Percentiles rank a stretch among this genome's conserved stretches.
These are phyloP conservation scores for Clarkia xantiana DNA, from an alignment of 345 rosid species.

Conservation along the genomic window DNA sequence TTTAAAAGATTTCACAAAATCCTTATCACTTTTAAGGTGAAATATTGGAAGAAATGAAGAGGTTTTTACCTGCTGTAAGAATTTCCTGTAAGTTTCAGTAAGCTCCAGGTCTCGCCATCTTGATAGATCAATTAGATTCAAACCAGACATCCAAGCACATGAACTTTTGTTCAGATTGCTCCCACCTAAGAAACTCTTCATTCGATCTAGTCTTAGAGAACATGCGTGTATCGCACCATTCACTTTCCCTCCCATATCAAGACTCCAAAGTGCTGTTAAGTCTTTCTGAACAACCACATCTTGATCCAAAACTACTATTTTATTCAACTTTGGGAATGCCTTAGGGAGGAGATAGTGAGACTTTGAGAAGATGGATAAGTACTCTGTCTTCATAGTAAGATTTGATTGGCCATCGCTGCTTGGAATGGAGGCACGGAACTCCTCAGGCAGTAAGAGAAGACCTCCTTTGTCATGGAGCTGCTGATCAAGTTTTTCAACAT, in stretches of 20 bases:
- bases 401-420: conserved; percentile 21
- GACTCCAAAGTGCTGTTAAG: conserved; percentile 60
- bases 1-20: too few relatives aligned
- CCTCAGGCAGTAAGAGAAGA: conserved; percentile 49
- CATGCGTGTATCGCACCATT: conserved; percentile 62
- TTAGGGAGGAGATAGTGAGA: conserved; percentile 71
- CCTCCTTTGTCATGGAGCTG: conserved; percentile 24
- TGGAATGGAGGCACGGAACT: conserved; percentile 59
- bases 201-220: conserved; percentile 57
- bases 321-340: conserved; percentile 49
- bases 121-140: conserved; percentile 65
- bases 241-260: conserved; percentile 71
- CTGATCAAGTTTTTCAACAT: conserved; percentile 42
- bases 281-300: conserved; percentile 85
- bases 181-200: conserved; percentile 33
- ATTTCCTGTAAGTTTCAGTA: conserved; percentile 39
- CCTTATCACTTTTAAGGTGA: too few relatives aligned
- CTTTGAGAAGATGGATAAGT: conserved; percentile 59
- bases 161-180: conserved; percentile 24
- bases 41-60: neutral
- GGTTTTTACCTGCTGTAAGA: conserved; percentile 11
- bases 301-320: conserved; percentile 69
- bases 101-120: conserved; percentile 53
- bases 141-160: conserved; percentile 90
- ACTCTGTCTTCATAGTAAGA: conserved; percentile 40